Evolutionary conservation across 495 filamentous ascomycete genomes (phyloP), one percentile per base, ranked within the genome.

Genomic region (Neurospora terricola): DNA sequence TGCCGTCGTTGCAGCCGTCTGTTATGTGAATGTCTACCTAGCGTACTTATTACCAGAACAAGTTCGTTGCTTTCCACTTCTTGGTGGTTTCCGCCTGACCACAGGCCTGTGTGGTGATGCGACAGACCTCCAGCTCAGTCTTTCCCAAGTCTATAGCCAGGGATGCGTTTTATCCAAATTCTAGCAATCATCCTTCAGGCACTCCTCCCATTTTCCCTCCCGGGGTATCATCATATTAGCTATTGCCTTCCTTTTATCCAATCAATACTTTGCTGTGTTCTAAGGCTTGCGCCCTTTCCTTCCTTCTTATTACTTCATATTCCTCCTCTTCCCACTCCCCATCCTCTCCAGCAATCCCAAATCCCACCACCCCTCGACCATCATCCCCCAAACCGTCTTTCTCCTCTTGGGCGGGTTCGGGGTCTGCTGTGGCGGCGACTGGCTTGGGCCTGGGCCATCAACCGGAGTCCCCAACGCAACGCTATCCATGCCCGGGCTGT

Each of bases 281-380:
- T n/a, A n/a, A 72, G 27, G 68, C 68, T 66, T 23, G 30, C 21
- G 36, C 27, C 23, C 21, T 1, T 45, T 48, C 38, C 23, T 16
- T 30, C 30, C 21, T 16, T 70, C 27, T 48, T 11, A 70, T 38
- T 34, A 37, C 37, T 48, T 77, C 69, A 5, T 16, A 11, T 38
- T 23, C 11, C 72, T 80, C 71, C 75, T 73, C 74, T 75, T 76
- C 12, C 79, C 72, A 9, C 78, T 81, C 12, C 72, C 72, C 78
- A 81, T 80, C 71, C 79, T 78, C 75, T 80, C 79, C 42, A 86
- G 42, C 69, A 86, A 69, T n/a, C 82, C 82, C 75, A 86, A 71
- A 73, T 86, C 84, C 84, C 84, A 86, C 84, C 84, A 86, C 21
- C 84, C 84, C 11, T 85, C 83, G 38, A 66, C 54, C 54, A 84